These are phyloP conservation scores for Leishmania martiniquensis DNA, from an alignment of 208 protist species.

Conservation along the genomic window DNA sequence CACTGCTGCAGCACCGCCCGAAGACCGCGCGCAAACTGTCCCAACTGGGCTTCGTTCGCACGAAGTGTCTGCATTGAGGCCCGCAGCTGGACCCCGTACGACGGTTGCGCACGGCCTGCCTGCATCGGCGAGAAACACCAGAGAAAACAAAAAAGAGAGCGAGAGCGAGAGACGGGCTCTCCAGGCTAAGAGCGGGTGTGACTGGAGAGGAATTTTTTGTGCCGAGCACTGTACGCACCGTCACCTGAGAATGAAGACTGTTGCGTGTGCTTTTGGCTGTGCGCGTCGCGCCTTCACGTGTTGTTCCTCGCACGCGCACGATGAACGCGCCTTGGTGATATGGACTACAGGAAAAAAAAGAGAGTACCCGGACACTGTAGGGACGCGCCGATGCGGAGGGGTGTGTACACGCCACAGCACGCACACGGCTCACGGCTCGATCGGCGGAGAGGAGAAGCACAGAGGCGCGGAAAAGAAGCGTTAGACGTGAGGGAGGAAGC, in stretches of 20 bases:
- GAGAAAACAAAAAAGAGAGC: no score
- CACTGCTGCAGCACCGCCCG: conserved; percentile 84
- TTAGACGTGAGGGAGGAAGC: neutral
- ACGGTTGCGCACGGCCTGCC: conserved; percentile 1
- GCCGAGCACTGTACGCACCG: no score
- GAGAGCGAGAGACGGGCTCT: neutral
- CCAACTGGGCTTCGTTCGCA: conserved; percentile 70
- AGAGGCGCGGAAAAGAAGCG: neutral
- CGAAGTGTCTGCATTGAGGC: conserved; percentile 35
- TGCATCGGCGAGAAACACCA: conserved; percentile 7
- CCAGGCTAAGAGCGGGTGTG: neutral
- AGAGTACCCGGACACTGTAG: neutral
- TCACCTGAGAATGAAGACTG: no score
- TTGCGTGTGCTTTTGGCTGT: no score
- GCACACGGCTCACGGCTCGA: neutral
- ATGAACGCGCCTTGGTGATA: neutral
- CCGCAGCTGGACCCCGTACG: conserved; percentile 33
- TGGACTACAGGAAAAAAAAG: neutral
- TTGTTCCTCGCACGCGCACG: neutral
- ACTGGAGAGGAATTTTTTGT: neutral
- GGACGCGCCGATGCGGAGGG: neutral
- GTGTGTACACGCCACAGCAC: neutral
- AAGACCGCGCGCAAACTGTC: conserved; percentile 60
- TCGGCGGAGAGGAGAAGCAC: neutral
- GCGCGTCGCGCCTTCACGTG: no score